Evolutionary conservation across 352 stramenopile genomes (phyloP).

Genomic region (Pythium plurisporium): DNA sequence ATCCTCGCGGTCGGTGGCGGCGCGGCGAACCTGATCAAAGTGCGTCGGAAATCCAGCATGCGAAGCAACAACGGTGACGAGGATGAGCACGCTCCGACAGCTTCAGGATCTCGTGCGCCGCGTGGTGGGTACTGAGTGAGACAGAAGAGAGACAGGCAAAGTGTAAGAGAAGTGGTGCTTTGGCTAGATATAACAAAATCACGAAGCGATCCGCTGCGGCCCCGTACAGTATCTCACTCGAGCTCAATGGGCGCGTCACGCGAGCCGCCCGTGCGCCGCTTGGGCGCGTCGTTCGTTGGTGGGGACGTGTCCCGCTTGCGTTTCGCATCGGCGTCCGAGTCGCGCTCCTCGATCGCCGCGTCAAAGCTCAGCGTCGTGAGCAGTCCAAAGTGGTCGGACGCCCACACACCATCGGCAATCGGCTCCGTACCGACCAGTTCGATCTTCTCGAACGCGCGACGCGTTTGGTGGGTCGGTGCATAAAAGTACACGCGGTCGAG

Average conservation of each 20-base stretch:
- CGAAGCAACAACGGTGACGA: slow-evolving; percentile 46
- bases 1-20: slow-evolving; percentile 39
- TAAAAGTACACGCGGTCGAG: slow-evolving; percentile 78
- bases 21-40: slow-evolving; percentile 61
- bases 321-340: slow-evolving; percentile 3
- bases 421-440: slow-evolving; percentile 58
- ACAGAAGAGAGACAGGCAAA: background rate
- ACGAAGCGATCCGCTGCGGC: too few species aligned
- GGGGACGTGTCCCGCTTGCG: slow-evolving; percentile 3
- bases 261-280: slow-evolving; percentile 1
- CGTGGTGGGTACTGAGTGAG: slow-evolving; percentile 5
- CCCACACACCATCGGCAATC: slow-evolving; percentile 64
- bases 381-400: slow-evolving; percentile 74
- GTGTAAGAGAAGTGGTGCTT: too few species aligned
- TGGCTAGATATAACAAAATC: too few species aligned
- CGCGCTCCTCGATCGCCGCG: background rate
- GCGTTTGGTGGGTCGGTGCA: background rate
- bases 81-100: slow-evolving; percentile 13
- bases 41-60: slow-evolving; percentile 50
- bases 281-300: background rate
- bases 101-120: background rate
- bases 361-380: slow-evolving; percentile 30
- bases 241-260: slow-evolving; percentile 8
- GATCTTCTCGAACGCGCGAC: slow-evolving; percentile 27
- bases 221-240: slow-evolving; percentile 6